Base-by-base conservation (phyloP, 2,329 filamentous ascomycete species). In the Pseudogymnoascus sp. region DNA sequence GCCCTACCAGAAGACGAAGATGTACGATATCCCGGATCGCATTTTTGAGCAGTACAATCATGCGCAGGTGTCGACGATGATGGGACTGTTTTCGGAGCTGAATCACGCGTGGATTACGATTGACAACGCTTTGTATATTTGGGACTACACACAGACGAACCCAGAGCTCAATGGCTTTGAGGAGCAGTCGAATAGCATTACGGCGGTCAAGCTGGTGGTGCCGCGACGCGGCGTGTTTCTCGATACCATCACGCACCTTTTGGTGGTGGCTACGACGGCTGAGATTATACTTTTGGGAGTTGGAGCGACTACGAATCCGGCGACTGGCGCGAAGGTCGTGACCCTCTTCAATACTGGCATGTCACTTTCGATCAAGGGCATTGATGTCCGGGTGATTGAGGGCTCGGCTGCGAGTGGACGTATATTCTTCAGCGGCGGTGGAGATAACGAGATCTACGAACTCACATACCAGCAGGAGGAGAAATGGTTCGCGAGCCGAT, bases 401-500 rank as follows among this genome's bases (percentile, higher is more conserved):
- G 91, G 89, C 14, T 94, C 92, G 0, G 76, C 78, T 2, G 86
- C 87, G 18, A 89, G 85, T 21, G 95, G 95, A 7, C 89, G 94
- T 65, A 94, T 99, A 67, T 99, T 99, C 79, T 96, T 97, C 71
- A 87, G 89, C 44, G 91, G 92, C 38, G 83, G 82, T 60, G 83
- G 81, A 60, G 90, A 93, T 67, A 91, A 91, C 67, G 92, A 97
- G 70, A 85, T 99, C 59, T 91, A 94, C 74, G 94, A 99, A 76
- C 83, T 99, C 62, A 92, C 89, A 69, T 99, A 99, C 73, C 93
- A 97, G 75, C 92, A 96, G 71, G 92, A 97, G 74, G 94, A 99
- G 76, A 89, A 90, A 69, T 99, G 94, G 94, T 99, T 99, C 73
- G 88, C 90, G 62, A 92, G 87, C 74, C 85, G 89, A 67, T 95